Evolutionary conservation across 2,329 filamentous ascomycete species (phyloP).

Genomic region (Ascochyta clinopodiicola): DNA sequence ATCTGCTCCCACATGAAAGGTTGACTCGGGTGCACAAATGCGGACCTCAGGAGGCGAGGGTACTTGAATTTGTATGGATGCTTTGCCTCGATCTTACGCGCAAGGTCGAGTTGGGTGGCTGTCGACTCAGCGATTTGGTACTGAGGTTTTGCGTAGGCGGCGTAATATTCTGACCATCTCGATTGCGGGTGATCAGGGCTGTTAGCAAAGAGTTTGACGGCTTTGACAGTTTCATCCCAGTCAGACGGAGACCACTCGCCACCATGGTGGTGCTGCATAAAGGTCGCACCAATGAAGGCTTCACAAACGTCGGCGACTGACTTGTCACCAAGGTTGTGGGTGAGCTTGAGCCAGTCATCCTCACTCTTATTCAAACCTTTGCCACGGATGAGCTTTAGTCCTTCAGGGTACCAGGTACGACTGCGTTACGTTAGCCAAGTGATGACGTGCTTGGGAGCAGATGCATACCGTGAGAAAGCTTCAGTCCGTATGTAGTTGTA

Average conservation of each 20-base stretch:
- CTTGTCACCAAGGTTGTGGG: slow-evolving; percentile 74
- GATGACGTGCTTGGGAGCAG: not conserved
- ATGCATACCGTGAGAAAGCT: slow-evolving; percentile 72
- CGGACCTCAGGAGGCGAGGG: slow-evolving; percentile 78
- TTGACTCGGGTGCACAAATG: slow-evolving; percentile 88
- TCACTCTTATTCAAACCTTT: slow-evolving; percentile 65
- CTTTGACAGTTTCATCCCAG: slow-evolving; percentile 67
- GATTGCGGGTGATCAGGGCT: slow-evolving; percentile 73
- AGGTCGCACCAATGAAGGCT: slow-evolving; percentile 86
- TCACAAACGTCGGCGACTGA: slow-evolving; percentile 94
- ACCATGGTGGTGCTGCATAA: slow-evolving; percentile 61
- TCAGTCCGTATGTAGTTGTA: slow-evolving; percentile 83
- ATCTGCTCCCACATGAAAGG: slow-evolving; percentile 76
- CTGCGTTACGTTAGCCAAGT: slow-evolving; percentile 45
- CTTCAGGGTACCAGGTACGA: slow-evolving; percentile 87
- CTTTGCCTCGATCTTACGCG: slow-evolving; percentile 65
- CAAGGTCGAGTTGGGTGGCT: slow-evolving; percentile 72
- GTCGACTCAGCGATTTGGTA: slow-evolving; percentile 72
- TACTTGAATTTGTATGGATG: slow-evolving; percentile 73
- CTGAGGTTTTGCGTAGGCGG: slow-evolving; percentile 69
- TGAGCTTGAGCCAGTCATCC: slow-evolving; percentile 62
- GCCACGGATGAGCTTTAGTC: slow-evolving; percentile 74
- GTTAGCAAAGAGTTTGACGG: slow-evolving; percentile 73
- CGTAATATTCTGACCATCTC: slow-evolving; percentile 75
- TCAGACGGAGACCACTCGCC: slow-evolving; percentile 53